Conservation (phyloP, 371 early-diverging fungal species). For the Mucor indicus region DNA sequence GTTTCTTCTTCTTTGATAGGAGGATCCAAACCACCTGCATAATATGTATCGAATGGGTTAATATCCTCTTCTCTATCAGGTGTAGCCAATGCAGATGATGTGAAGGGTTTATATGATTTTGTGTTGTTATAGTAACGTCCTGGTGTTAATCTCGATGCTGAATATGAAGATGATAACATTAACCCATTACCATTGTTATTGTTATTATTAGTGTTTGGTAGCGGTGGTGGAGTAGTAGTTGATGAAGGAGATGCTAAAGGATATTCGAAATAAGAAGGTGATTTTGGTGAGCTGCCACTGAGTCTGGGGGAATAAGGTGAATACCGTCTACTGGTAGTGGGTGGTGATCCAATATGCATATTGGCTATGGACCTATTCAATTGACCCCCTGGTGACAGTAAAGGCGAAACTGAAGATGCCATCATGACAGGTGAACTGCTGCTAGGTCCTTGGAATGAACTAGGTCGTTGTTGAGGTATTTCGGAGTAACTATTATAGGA, state of each 20-base stretch:
- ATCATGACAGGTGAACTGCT: not conserved
- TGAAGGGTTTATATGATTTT: slow-evolving; percentile 21
- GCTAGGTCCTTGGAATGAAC: slow-evolving; percentile 1
- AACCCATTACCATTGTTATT: not conserved
- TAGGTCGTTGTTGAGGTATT: slow-evolving; percentile 3
- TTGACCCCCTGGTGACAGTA: slow-evolving; percentile 30
- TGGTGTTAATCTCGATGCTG: not conserved
- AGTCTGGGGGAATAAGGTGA: slow-evolving; percentile 35
- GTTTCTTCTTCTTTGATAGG: slow-evolving; percentile 9
- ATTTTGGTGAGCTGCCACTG: slow-evolving; percentile 19
- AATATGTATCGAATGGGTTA: slow-evolving; percentile 20
- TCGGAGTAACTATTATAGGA: not conserved
- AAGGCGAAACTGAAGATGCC: slow-evolving; percentile 13
- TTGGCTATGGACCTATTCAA: slow-evolving; percentile 22
- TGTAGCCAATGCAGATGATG: slow-evolving; percentile 26
- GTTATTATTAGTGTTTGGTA: not conserved
- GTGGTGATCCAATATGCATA: slow-evolving; percentile 31
- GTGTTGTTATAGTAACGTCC: slow-evolving; percentile 7
- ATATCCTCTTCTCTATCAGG: slow-evolving; percentile 24
- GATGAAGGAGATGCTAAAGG: slow-evolving; percentile 13
- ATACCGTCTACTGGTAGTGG: slow-evolving; percentile 17
- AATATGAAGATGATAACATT: slow-evolving; percentile 14
- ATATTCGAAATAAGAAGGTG: slow-evolving; percentile 1
- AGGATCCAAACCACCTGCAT: slow-evolving; percentile 9
- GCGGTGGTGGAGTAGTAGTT: not conserved